phyloP scores from a whole-genome alignment of 306 rosid species.

The Lotus japonicus region DNA sequence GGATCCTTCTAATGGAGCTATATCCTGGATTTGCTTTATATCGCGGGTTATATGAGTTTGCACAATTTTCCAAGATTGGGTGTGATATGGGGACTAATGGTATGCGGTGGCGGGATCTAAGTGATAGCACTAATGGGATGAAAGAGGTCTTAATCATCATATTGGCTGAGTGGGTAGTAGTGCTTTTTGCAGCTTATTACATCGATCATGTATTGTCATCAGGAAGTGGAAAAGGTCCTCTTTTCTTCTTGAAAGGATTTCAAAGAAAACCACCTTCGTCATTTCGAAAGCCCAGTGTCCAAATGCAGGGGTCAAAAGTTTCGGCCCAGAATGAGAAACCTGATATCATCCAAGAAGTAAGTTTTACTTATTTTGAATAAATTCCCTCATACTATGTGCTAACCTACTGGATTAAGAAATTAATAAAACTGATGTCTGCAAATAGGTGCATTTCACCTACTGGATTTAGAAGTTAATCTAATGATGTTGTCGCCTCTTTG shows the following conservation, averaged over 20 bases:
- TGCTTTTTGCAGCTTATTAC: constrained; percentile 53
- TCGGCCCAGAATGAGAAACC: constrained; percentile 54
- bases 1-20: constrained; percentile 59
- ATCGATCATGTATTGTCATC: constrained; percentile 50
- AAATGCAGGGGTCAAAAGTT: constrained; percentile 50
- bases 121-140: constrained; percentile 52
- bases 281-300: constrained; percentile 29
- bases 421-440: constrained; percentile 43
- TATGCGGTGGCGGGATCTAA: constrained; percentile 70
- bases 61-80: constrained; percentile 36
- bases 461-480: not conserved
- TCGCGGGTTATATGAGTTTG: constrained; percentile 72
- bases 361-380: constrained; percentile 5
- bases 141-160: constrained; percentile 55
- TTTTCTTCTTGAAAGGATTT: constrained; percentile 49
- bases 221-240: constrained; percentile 54
- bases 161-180: constrained; percentile 61
- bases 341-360: constrained; percentile 74
- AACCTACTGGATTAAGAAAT: constrained; percentile 26
- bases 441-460: constrained; percentile 33
- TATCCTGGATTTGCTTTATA: constrained; percentile 77
- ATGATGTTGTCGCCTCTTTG: not conserved
- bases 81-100: constrained; percentile 38
- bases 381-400: not conserved
- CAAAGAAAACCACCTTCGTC: constrained; percentile 34